Evolutionary conservation across 371 early-diverging fungal genomes (phyloP), one percentile per base, ranked within the genome.

Genomic region (Syncephalastrum contaminatum): DNA sequence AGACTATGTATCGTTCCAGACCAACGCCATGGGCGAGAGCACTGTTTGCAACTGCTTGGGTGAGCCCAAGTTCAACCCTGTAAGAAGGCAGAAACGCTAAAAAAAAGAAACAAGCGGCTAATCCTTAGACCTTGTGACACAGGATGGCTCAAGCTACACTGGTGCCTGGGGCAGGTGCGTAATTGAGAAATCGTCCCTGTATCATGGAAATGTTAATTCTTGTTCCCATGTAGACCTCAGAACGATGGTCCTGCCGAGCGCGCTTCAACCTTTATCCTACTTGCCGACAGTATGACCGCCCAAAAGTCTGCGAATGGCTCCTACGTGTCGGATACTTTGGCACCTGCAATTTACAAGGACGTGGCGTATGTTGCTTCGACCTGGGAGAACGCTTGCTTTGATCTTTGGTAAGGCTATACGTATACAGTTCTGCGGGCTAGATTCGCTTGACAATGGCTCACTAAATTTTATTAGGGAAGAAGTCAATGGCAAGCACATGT

Each of bases 191-290:
- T 0, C 10, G 10, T 12, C 10, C 10, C 36, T 30, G 36, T 30
- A 30, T 0, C 5, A 30, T 10, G 10, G 2, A 7, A 30, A 30
- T 8, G 36, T 44, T 51, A 25, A 20, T n/a, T 7, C 16, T 5
- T 24, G 21, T 13, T 5, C 21, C 30, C 19, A 14, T 25, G 15
- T 42, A 66, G 72, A 22, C 91, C 92, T 39, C 93, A 94, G 66
- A 87, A 88, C 57, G 94, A 94, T 62, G 92, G 91, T 0, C 93
- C 93, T 22, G 92, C 91, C 2, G 80, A 90, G 20, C 82, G 93
- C 2, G 88, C 85, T 0, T 62, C 67, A 4, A 56, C 82, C 14
- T 50, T 87, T n/a, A 72, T 82, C 0, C 30, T 57, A 13, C 86
- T 81, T 57, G 80, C 80, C 5, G 22, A 73, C 6, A 55, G 64